Evolutionary conservation across 805 yeast genomes (phyloP).

Genomic region (Candida xiaguanensis): DNA sequence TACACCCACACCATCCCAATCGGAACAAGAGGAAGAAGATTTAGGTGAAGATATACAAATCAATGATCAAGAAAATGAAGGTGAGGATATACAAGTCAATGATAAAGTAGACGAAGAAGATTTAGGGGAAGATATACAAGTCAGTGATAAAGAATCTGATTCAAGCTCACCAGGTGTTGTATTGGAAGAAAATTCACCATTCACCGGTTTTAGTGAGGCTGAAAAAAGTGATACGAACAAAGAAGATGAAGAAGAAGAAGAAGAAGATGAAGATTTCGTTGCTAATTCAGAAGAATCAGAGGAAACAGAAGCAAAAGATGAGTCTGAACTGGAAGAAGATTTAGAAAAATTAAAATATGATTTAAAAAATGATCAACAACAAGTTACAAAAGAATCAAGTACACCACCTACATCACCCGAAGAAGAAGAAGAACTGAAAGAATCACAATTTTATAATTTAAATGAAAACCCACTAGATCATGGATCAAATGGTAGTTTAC

Average conservation of each 20-base stretch:
- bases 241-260: constrained; percentile 16
- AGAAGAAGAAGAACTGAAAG: constrained; percentile 4
- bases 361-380: constrained; percentile 14
- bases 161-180: background rate
- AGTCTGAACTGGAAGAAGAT: constrained; percentile 13
- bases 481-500: constrained; percentile 57
- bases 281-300: constrained; percentile 4
- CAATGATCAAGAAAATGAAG: constrained; percentile 25
- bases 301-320: constrained; percentile 12
- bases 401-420: constrained; percentile 13
- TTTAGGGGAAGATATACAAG: constrained; percentile 8
- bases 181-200: constrained; percentile 9
- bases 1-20: constrained; percentile 3
- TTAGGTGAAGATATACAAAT: constrained; percentile 10
- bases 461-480: constrained; percentile 56
- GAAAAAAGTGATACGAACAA: constrained; percentile 21
- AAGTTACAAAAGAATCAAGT: constrained; percentile 7
- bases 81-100: constrained; percentile 14
- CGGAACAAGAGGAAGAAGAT: constrained; percentile 8
- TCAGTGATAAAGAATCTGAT: constrained; percentile 5
- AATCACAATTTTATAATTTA: constrained; percentile 18
- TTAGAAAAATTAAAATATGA: constrained; percentile 13
- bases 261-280: constrained; percentile 15
- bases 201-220: constrained; percentile 12
- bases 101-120: constrained; percentile 4